Base-by-base conservation (phyloP, 208 protist species). In the Angomonas deanei region DNA sequence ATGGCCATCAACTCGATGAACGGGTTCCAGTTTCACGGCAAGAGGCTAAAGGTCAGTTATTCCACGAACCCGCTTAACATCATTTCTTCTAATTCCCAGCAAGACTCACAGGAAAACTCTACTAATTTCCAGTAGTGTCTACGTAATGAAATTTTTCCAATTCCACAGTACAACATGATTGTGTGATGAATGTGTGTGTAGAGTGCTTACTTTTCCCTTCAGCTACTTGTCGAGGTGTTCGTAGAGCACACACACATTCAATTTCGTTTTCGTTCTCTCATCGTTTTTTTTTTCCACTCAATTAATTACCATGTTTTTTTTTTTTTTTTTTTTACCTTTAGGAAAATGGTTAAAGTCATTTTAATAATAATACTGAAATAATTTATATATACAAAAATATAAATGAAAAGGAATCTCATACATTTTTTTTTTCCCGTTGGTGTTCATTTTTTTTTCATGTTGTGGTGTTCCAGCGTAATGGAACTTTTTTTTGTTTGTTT, bases 1-100 rank as follows among this genome's bases (percentile, higher is more conserved):
- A 71, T 76, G 46, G 82, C 85, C 1, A 65, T 89, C 5, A 76
- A 80, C 28, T 67, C 38, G 26, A 82, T 92, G 80, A 87, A 84
- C 61, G 82, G 85, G 1, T 82, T 76, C 58, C 77, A 87, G 68
- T 82, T 83, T 38, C 78, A 87, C 61, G 80, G 82, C 5, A 92
- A 92, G 67, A 66, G 78, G 11, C 70, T 92, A 11, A 88, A 87
- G 64, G 82, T 92, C 1, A 68, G 80, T 2, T 92, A 89, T 61
- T 82, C 76, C 21, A 92, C 76, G n/a, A 92, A 91, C 54, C 85
- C 81, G 15, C 68, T 86, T 23, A 88, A 92, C 64, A 83, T 91
- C 56, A 76, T 84, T 39, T 74, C 70, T 33, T 72, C 46, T 64
- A 60, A 32, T 5, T 64, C 69, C 1, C 5, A 34, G 1, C 38